phyloP scores from a whole-genome alignment of 1,284 basidiomycete species.

The Boletus smithii region DNA sequence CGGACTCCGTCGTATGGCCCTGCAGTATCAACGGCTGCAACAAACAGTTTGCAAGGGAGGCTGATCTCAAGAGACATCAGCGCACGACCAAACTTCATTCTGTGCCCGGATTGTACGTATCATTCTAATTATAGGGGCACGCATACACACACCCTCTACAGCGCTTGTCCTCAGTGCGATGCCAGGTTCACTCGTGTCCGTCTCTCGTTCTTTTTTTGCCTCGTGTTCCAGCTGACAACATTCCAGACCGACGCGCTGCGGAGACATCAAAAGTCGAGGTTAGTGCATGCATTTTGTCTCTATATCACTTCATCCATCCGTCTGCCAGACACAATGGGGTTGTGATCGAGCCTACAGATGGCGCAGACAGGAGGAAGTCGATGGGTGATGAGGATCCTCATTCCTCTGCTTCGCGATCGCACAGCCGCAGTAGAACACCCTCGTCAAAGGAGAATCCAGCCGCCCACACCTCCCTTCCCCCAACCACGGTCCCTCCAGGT shows the following conservation, averaged over 20 bases:
- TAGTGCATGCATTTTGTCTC: conserved; percentile 18
- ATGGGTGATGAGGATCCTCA: conserved; percentile 37
- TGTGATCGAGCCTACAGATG: conserved; percentile 52
- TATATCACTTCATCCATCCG: conserved; percentile 5
- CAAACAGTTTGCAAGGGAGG: conserved; percentile 74
- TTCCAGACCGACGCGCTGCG: conserved; percentile 56
- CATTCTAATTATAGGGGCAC: conserved; percentile 14
- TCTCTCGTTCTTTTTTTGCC: conserved; percentile 16
- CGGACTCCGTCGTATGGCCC: conserved; percentile 60
- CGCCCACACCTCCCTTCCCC: conserved; percentile 28
- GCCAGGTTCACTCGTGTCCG: conserved; percentile 71
- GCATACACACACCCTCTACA: conserved; percentile 30
- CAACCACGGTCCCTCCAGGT: conserved; percentile 31
- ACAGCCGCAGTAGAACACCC: conserved; percentile 50
- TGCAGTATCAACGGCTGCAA: conserved; percentile 74
- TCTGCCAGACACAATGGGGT: conserved; percentile 59
- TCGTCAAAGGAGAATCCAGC: conserved; percentile 40
- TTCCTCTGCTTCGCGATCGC: conserved; percentile 44
- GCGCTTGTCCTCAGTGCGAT: conserved; percentile 72
- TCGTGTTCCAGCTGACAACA: conserved; percentile 13
- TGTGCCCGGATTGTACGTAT: conserved; percentile 63
- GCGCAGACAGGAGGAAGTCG: conserved; percentile 31
- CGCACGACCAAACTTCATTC: conserved; percentile 71
- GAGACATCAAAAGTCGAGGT: conserved; percentile 68
- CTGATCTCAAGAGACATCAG: conserved; percentile 74